Conservation (phyloP, 345 rosid genomes). For the Melastoma malabathricum region DNA sequence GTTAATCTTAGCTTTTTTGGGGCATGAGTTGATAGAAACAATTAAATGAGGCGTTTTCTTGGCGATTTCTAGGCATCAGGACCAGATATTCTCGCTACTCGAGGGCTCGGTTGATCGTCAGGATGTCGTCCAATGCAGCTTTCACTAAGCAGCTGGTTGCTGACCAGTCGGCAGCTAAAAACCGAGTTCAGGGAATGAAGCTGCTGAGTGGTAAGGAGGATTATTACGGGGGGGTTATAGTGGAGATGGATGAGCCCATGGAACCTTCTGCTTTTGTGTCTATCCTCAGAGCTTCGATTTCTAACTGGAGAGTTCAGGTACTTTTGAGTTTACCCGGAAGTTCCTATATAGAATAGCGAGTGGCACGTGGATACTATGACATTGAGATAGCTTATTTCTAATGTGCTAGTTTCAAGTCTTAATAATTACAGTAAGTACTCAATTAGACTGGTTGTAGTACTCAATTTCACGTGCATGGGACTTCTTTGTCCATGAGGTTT, state of each 20-base stretch:
- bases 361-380: not conserved
- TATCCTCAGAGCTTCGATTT: constrained; percentile 42
- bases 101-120: no score
- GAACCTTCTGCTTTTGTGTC: constrained; percentile 38
- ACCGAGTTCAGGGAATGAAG: constrained; percentile 8
- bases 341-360: not conserved
- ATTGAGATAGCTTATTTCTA: not conserved
- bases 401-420: no score
- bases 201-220: constrained; percentile 36
- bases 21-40: no score
- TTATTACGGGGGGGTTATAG: constrained; percentile 62
- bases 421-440: no score
- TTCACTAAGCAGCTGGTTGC: not conserved
- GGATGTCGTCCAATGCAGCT: constrained; percentile 1
- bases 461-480: no score
- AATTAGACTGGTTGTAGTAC: no score
- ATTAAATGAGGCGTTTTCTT: no score
- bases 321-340: not conserved
- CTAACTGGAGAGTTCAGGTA: constrained; percentile 67
- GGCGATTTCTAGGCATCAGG: no score
- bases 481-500: no score
- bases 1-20: no score
- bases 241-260: constrained; percentile 47
- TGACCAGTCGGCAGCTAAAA: not conserved
- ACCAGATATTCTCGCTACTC: no score